Evolutionary conservation across 2,329 filamentous ascomycete species (phyloP), one percentile per base, ranked within the genome.

Genomic region (Macrophomina tecta): DNA sequence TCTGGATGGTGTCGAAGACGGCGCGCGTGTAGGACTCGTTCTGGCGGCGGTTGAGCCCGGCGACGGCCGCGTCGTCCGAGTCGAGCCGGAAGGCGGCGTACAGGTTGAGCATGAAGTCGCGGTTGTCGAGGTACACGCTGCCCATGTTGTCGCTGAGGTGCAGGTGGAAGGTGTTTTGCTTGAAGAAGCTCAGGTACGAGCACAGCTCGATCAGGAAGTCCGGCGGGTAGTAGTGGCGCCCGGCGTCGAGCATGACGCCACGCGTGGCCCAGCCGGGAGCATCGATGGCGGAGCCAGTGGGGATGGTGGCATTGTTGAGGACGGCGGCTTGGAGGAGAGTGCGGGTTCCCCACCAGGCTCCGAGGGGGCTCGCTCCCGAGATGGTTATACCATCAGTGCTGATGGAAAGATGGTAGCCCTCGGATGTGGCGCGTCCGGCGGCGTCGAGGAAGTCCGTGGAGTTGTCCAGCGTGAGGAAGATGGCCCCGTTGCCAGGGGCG

Each of bases 111-210:
- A 84, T 81, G 18, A 79, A 77, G 3, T 78, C 80, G 55, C 87
- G 86, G 18, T 82, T 78, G 28, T 79, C 76, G 1, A 82, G 56
- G 14, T 67, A 62, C 4, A 62, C 65, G 55, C 55, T 62, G 4
- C 48, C 46, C 76, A 85, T 75, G 69, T 87, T 88, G 72, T 89
- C 86, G 68, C 82, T 86, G 3, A 87, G 78, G 71, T 89, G 86
- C 18, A 88, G 74, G 52, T 88, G 86, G 63, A 88, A 84, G 1
- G 82, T 82, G 69, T 87, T 87, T 69, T 87, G 82, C 71, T 88
- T 89, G 77, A 86, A 88, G 72, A 85, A 88, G 34, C 85, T 87
- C 69, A 86, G 83, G 73, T 87, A 88, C 0, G 82, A 81, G 73
- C 86, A 88, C 69, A 88, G 76, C n/a, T 88, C 85, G 48, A 81